Base-by-base conservation (phyloP, 192 early-diverging fungal species). In the Coemansia aciculifera region DNA sequence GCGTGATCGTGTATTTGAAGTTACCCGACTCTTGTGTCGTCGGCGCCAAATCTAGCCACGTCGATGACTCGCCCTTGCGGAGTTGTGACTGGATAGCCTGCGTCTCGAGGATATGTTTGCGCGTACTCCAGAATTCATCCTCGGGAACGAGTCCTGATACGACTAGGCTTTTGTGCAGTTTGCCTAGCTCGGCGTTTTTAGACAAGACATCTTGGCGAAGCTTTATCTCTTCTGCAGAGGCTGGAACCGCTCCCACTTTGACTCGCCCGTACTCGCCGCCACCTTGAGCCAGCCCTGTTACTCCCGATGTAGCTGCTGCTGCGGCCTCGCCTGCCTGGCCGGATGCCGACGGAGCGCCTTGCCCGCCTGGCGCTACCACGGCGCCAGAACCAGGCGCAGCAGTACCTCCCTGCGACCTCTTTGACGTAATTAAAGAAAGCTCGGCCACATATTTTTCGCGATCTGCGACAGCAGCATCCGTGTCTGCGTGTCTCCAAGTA, bases 101-200 rank as follows among this genome's bases (percentile, higher is more conserved):
- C 65, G 92, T 92, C 65, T 86, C 83, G 44, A 95, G 79, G 36
- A 93, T 71, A 61, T 93, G 78, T 74, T 81, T 78, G n/a, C 92
- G 82, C 46, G 86, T 89, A 59, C 89, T 87, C 96, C 96, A 98
- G 64, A 98, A 98, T 62, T 98, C 96, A 62, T 96, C 92, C 72
- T 98, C 96, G 6, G 84, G 76, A 3, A 98, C 82, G n/a, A 88
- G 80, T 24, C 89, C 89, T 0, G 86, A 76, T 8, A 92, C 71
- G 5, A 96, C 94, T 48, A 98, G 75, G 29, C 91, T 92, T 66
- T 80, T 83, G 78, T 95, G 93, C 10, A 97, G 78, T 40, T 76
- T 79, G 19, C 84, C 78, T 10, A 94, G 76, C 7, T 93, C 91
- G 63, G 79, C 77, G 70, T 90, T 89, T 21, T 88, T 85, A 0